Evolutionary conservation across 345 rosid genomes (phyloP), one percentile per base, ranked within the genome.

Genomic region (Pelargonium nanum): DNA sequence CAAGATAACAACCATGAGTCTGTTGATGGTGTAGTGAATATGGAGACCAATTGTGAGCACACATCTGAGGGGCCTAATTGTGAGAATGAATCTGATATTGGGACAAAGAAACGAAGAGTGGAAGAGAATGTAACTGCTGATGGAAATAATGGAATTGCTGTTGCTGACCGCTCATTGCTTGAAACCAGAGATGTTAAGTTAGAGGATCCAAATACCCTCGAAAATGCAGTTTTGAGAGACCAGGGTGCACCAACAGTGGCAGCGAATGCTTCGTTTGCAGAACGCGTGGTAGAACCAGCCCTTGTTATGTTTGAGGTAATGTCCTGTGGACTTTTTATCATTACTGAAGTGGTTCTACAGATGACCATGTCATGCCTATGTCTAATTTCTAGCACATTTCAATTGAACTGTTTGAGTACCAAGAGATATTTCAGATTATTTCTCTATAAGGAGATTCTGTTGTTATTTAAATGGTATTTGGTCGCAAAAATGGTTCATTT

Each of bases 241-340:
- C 77, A 77, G 58, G 80, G 74, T 65, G 64, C 83, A 69, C 69
- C 72, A 28, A 80, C 79, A 32, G 70, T 72, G 25, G 30, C 79
- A 28, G 74, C 84, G 59, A 85, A 80, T 83, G 86, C 94, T 70
- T 84, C 94, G 63, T 71, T 68, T 69, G 91, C 99, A 30, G 97
- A 93, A 73, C 76, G 76, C 65, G 87, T 81, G 57, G 80, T 93
- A 64, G 97, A 89, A 78, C 97, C 99, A 19, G 80, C 96, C 60
- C 96, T 93, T 76, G 97, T 93, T 63, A 83, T 84, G 96, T 74
- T 89, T 77, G 99, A 93, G 96, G 99, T 93, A 82, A 73, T 57
- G 19, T 45, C 24, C 57, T 26, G 65, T 15, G 28, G 48, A 1
- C 34, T 24, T 30, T 65, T 26, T 69, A 55, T 59, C 48, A n/a